Conservation (phyloP, 345 rosid species). For the Rhodomyrtus tomentosa region DNA sequence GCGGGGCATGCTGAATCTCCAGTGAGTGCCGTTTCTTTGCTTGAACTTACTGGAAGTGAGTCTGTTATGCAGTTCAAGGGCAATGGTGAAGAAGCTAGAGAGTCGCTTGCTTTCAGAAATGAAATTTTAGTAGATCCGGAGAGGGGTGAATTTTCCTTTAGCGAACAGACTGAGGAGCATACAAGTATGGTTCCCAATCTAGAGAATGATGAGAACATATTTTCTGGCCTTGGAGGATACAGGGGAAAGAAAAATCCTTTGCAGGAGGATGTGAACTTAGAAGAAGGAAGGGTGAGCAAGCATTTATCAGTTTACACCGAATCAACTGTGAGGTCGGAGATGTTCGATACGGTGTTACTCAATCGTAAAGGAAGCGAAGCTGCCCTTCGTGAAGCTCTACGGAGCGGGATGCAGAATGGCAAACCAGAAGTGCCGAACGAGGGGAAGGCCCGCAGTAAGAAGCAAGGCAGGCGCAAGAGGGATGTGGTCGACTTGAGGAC, state of each 20-base stretch:
- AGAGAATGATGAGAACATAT: neutral
- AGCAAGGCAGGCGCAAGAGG: constrained; percentile 9
- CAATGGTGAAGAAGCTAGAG: constrained; percentile 43
- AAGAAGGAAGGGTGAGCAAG: constrained; percentile 17
- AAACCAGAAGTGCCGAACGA: neutral
- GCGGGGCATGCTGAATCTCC: constrained; percentile 18
- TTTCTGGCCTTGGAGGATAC: constrained; percentile 5
- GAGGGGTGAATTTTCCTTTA: neutral
- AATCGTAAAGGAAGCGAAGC: neutral
- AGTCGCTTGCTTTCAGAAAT: constrained; percentile 23
- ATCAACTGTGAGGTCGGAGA: constrained; percentile 1
- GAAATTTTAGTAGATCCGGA: constrained; percentile 9
- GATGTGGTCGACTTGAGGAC: constrained; percentile 30
- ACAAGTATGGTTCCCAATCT: neutral
- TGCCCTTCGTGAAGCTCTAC: constrained; percentile 5
- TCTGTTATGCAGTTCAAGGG: constrained; percentile 35
- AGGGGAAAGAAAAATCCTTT: constrained; percentile 2
- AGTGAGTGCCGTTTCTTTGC: constrained; percentile 12
- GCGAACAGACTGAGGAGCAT: neutral
- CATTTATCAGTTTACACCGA: constrained; percentile 13
- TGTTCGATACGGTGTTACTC: constrained; percentile 1
- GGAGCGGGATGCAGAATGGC: neutral
- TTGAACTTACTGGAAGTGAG: constrained; percentile 18
- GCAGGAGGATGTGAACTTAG: neutral
- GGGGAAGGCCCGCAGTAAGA: constrained; percentile 1